Evolutionary conservation across 2,329 filamentous ascomycete genomes (phyloP), one percentile per base, ranked within the genome.

Genomic region (Monilinia aucupariae): DNA sequence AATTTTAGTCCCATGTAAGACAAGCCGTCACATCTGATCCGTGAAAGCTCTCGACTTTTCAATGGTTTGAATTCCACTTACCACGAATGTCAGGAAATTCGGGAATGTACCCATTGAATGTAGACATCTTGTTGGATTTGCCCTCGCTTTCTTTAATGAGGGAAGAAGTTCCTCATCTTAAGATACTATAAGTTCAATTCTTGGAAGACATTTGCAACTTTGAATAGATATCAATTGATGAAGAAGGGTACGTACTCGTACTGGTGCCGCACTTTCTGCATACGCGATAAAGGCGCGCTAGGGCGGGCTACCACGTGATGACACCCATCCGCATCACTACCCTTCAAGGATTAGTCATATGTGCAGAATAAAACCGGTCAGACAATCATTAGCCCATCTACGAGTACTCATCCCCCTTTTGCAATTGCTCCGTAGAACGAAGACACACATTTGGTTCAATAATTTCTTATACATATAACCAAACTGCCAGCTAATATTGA

Each of bases 1-100:
- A 67, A 61, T 45, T 37, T 32, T 37, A 20, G 7, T 34, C 13
- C 56, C 27, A 48, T 22, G 49, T 22, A 17, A 39, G 3, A 60
- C 3, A 22, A 12, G 27, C 7, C 7, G 20, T n/a, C n/a, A 22
- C 22, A 10, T 34, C 8, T 34, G 27, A 47, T 22, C 8, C 7
- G 17, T 20, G 20, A 32, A 59, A n/a, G 54, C 12, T 12, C 20
- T 62, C 64, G 48, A 47, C 8, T 20, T 41, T 34, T 56, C 13
- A 34, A 32, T 56, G 41, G 9, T n/a, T 47, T 20, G 8, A 47
- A 34, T 34, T 2, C 37, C 6, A 68, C 76, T 70, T 68, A 86
- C 86, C 87, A 70, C 87, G 80, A 64, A 96, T 92, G 48, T 86
- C 83, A 4, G 90, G 90, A 68, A 96, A 96, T 72, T 96, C 91